These are phyloP conservation scores for Phytophthora cajani DNA, from an alignment of 352 stramenopile genomes.

Conservation along the genomic window DNA sequence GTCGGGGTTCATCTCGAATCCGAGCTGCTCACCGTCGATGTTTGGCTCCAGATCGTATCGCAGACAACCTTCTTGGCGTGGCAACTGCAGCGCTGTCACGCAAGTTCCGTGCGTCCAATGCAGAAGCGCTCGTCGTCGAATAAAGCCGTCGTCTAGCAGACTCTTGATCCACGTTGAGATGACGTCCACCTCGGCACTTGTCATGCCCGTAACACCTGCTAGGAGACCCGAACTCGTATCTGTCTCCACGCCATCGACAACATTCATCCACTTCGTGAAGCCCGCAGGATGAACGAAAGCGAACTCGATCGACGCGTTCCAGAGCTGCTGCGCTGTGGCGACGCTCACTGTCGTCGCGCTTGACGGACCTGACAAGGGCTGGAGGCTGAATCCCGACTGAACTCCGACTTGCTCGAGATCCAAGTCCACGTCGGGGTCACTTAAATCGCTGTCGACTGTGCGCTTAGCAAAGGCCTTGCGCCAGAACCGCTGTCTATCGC, in stretches of 20 bases:
- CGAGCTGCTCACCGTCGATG: conserved; percentile 47
- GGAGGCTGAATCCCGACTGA: conserved; percentile 64
- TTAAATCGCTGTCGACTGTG: conserved; percentile 47
- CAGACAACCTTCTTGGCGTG: conserved; percentile 38
- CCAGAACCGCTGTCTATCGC: conserved; percentile 75
- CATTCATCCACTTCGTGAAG: conserved; percentile 57
- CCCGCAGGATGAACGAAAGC: conserved; percentile 56
- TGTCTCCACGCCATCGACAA: conserved; percentile 27
- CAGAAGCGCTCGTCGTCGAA: conserved; percentile 55
- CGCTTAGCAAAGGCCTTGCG: conserved; percentile 51
- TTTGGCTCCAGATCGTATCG: conserved; percentile 70
- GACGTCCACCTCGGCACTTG: conserved; percentile 39
- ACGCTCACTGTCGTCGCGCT: conserved; percentile 42
- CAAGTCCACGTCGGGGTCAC: conserved; percentile 65
- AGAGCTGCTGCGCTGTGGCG: conserved; percentile 46
- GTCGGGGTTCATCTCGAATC: conserved; percentile 73
- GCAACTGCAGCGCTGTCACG: conserved; percentile 49
- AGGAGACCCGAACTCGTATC: conserved; percentile 5
- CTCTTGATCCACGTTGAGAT: conserved; percentile 53
- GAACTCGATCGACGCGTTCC: conserved; percentile 45
- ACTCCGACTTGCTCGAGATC: conserved; percentile 55
- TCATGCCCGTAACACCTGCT: conserved; percentile 27
- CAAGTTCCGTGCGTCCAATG: conserved; percentile 77
- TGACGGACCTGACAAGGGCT: conserved; percentile 30
- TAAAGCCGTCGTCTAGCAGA: conserved; percentile 51